Evolutionary conservation across 805 yeast species (phyloP), one percentile per base, ranked within the genome.

Genomic region (Myxozyma melibiosi): DNA sequence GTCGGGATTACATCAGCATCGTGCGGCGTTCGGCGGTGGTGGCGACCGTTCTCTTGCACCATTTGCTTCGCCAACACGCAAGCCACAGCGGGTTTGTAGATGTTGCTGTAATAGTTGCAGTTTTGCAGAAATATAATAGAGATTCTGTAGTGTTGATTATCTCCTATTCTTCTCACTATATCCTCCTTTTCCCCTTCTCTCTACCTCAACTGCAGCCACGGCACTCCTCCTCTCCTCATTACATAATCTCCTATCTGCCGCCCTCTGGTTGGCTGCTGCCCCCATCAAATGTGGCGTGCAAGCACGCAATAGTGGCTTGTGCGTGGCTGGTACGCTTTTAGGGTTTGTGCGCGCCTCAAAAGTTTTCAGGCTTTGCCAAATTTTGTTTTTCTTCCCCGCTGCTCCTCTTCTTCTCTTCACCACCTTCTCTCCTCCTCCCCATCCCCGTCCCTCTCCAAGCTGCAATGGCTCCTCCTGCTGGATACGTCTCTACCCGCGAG

Each of bases 401-500:
- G n/a, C 39, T n/a, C 11, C 46, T 16, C 14, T 22, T 27, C 46
- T 37, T n/a, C 20, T 4, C 34, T 7, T 16, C 24, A 22, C 28
- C 24, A 16, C 40, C 33, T 18, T 22, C 45, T 20, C 27, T 35
- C 25, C 45, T 27, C 34, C 35, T 37, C 14, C 38, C 27, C 35
- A n/a, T 27, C 42, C 7, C 33, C 37, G 34, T 24, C 34, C 35
- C 39, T 28, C 45, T 33, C 16, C 22, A 40, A 1, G 37, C 38
- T n/a, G 3, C 57, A 30, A 59, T 52, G 63, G 52, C 58, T 41
- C 51, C 61, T 13, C 63, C 61, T 18, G 16, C 43, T 9, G 64
- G 64, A 7, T 57, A 18, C 34, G 40, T 60, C 28, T 31, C 55
- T 28, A 43, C 61, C n/a, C 55, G 57, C 34, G 64, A 60, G 50